Conservation (phyloP, 1,139 yeast genomes). For the Kodamaea alishanica region DNA sequence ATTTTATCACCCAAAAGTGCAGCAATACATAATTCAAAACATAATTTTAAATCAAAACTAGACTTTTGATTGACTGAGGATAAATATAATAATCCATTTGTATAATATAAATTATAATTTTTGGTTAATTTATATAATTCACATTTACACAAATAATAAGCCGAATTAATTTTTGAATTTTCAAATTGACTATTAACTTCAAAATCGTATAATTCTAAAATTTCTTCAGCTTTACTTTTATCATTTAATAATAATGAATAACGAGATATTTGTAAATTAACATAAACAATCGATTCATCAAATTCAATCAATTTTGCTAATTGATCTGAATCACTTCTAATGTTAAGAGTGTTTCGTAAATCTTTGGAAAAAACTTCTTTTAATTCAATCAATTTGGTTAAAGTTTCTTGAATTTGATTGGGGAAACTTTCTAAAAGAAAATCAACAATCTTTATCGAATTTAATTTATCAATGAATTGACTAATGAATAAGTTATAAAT, state of each 20-base stretch:
- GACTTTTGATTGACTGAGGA: constrained; percentile 43
- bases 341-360: constrained; percentile 23
- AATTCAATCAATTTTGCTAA: constrained; percentile 35
- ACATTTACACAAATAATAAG: constrained; percentile 78
- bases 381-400: constrained; percentile 53
- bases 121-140: constrained; percentile 70
- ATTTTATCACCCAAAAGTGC: constrained; percentile 90
- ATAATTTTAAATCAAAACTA: constrained; percentile 32
- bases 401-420: constrained; percentile 46
- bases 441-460: constrained; percentile 73
- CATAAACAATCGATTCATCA: constrained; percentile 51
- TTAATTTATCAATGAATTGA: constrained; percentile 66
- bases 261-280: constrained; percentile 76
- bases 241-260: constrained; percentile 58
- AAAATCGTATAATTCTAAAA: constrained; percentile 59
- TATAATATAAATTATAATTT: constrained; percentile 78
- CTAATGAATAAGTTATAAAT: constrained; percentile 70
- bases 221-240: constrained; percentile 60
- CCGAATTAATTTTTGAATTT: constrained; percentile 72
- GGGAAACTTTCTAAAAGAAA: constrained; percentile 57
- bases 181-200: constrained; percentile 50
- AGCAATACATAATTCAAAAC: constrained; percentile 79
- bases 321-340: constrained; percentile 31
- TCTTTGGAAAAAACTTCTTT: constrained; percentile 45
- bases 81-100: constrained; percentile 53